These are phyloP conservation scores for Houttuynia cordata DNA, from an alignment of 164 flowering plant species.

Conservation along the genomic window DNA sequence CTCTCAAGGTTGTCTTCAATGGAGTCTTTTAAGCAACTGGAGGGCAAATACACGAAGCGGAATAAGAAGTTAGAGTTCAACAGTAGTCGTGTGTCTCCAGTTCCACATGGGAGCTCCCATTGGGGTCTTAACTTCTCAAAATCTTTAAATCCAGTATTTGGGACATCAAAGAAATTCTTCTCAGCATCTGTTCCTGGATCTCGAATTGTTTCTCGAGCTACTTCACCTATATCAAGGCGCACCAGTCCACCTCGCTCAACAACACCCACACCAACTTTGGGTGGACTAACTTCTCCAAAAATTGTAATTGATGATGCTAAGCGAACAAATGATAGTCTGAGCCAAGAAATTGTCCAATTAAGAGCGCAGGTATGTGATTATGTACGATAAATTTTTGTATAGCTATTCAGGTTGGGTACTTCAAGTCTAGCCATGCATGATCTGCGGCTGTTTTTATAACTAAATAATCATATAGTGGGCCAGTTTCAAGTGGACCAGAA, in stretches of 20 bases:
- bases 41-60: constrained; percentile 56
- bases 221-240: constrained; percentile 94
- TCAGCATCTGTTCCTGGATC: constrained; percentile 99
- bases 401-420: background rate
- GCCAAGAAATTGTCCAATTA: constrained; percentile 72
- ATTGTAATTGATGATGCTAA: constrained; percentile 61
- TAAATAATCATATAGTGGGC: background rate
- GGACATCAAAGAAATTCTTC: constrained; percentile 90
- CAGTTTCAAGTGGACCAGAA: background rate
- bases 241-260: constrained; percentile 96
- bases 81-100: constrained; percentile 91
- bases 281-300: constrained; percentile 77
- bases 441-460: background rate
- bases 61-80: constrained; percentile 81
- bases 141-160: constrained; percentile 88
- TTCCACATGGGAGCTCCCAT: constrained; percentile 75
- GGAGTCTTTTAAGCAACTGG: constrained; percentile 68
- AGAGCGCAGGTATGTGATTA: constrained; percentile 55
- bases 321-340: constrained; percentile 56
- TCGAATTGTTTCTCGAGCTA: constrained; percentile 92
- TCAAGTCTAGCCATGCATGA: background rate
- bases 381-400: background rate
- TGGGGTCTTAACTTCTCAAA: constrained; percentile 77
- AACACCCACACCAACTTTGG: constrained; percentile 91
- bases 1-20: constrained; percentile 66